These are phyloP conservation scores for Thielaviopsis populi DNA, from an alignment of 2,329 filamentous ascomycete genomes.

Conservation along the genomic window DNA sequence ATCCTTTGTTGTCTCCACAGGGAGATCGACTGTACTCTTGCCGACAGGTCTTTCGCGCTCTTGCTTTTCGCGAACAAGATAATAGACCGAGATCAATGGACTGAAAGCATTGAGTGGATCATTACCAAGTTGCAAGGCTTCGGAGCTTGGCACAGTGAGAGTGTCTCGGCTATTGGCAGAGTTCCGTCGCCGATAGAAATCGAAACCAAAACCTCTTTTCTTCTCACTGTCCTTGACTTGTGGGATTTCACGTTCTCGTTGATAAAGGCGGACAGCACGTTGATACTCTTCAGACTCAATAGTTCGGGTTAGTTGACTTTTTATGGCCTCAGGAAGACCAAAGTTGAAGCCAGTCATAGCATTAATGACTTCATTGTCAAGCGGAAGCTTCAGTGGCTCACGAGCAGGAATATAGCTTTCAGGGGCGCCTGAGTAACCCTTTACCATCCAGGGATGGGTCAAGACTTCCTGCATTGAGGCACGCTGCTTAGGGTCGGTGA, in stretches of 20 bases:
- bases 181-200: slow-evolving; percentile 91
- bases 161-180: slow-evolving; percentile 83
- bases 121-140: slow-evolving; percentile 64
- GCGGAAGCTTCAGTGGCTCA: slow-evolving; percentile 69
- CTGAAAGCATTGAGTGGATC: slow-evolving; percentile 91
- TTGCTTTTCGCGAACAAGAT: slow-evolving; percentile 87
- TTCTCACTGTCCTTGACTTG: slow-evolving; percentile 58
- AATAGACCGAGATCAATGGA: slow-evolving; percentile 85
- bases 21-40: slow-evolving; percentile 22
- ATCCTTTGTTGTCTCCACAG: slow-evolving; percentile 27
- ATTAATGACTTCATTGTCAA: slow-evolving; percentile 70
- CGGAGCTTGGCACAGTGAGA: slow-evolving; percentile 65
- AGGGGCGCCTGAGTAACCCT: slow-evolving; percentile 71
- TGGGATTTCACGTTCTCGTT: slow-evolving; percentile 48
- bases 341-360: slow-evolving; percentile 99
- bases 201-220: slow-evolving; percentile 73
- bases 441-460: slow-evolving; percentile 89
- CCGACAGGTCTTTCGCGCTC: slow-evolving; percentile 47
- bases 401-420: slow-evolving; percentile 78
- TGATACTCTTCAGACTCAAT: slow-evolving; percentile 92
- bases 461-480: slow-evolving; percentile 84
- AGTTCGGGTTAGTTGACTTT: slow-evolving; percentile 64
- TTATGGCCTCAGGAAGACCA: slow-evolving; percentile 71
- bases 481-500: slow-evolving; percentile 78
- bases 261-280: slow-evolving; percentile 56